Evolutionary conservation across 805 yeast species (phyloP), one percentile per base, ranked within the genome.

Genomic region (Starmerella lactis-condensi): DNA sequence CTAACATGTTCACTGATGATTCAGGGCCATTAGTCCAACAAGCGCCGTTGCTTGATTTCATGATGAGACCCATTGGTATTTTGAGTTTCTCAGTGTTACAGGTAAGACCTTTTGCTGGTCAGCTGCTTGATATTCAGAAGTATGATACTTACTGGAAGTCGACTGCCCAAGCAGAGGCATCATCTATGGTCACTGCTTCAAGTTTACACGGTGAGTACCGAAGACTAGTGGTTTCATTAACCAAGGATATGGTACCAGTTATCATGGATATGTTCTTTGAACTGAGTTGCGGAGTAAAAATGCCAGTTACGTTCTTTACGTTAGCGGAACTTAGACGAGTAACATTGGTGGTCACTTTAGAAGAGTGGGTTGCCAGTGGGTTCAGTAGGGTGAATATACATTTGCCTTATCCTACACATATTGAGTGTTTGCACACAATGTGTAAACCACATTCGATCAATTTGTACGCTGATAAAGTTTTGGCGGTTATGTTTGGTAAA

Each of bases 91-190:
- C 69, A 39, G 81, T 72, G 54, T 83, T 79, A 45, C 67, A 85
- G 3, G 78, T 85, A 30, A 72, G 72, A 50, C 95, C 98, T n/a
- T 89, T 75, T 49, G 62, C 72, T 5, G 95, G 94, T 5, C 55
- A 52, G 24, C 75, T 92, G 4, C 57, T 85, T 36, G 95, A 83
- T 52, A 75, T 91, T 26, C 73, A 92, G 8, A 79, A 81, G 56
- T 82, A 77, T 50, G 95, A 83, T 47, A 85, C 96, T 0, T 85
- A 85, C 54, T 85, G 98, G 98, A 89, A 83, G 53, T 74, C 93
- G 1, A 77, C 94, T 0, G 66, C 74, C 27, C 40, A 33, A 31
- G 28, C 43, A 5, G 37, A 50, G 6, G 21, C 39, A 3, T 30
- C 35, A 17, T 72, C 89, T 10, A 70, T 79, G 47, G 92, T 85